Base-by-base conservation (phyloP, 2,329 filamentous ascomycete genomes). In the Beauveria sp. region DNA sequence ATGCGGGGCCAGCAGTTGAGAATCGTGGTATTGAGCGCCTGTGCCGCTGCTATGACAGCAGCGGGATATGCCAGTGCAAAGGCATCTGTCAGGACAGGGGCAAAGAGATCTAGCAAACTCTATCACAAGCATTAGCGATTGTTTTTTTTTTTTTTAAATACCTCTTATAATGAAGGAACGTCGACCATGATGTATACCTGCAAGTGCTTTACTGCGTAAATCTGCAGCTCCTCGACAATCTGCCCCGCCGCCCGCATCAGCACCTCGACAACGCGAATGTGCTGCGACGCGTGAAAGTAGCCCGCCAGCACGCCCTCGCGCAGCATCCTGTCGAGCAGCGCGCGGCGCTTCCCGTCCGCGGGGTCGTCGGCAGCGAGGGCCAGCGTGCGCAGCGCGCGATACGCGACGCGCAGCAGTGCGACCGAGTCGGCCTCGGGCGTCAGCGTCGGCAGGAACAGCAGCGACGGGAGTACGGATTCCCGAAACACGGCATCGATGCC, bases 391-490 rank as follows among this genome's bases (percentile, higher is more conserved):
- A 96, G 77, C 2, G 86, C 86, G 8, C 81, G 78, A 65, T 92
- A 96, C 0, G 88, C 85, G 7, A 80, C 78, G 6, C 72, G 69
- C 1, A 96, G 80, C 3, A 97, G 75, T 1, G 70, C 68, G 2
- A 89, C 69, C 4, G 89, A 89, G 61, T 95, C 89, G 0, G 79
- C 70, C 68, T 90, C 88, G 0, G 89, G 86, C 0, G 91, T 96
- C 47, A 96, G 77, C 14, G 81, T 85, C 0, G 93, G 93, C 6
- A 96, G 79, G 67, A 86, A 90, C 8, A 88, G 80, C n/a, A 96
- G 80, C 42, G 86, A 85, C 0, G 91, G 89, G 65, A 87, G 81
- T 2, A 91, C 74, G 3, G 86, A 83, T 22, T 91, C 83, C 67
- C 87, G 82, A 63, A 93, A 88, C 28, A 93, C 81, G 16, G 80